A percentile compares a stretch with the other conserved stretches of the same genome.
phyloP scores from a whole-genome alignment of 805 yeast genomes.

The Kluyveromyces wickerhamii region DNA sequence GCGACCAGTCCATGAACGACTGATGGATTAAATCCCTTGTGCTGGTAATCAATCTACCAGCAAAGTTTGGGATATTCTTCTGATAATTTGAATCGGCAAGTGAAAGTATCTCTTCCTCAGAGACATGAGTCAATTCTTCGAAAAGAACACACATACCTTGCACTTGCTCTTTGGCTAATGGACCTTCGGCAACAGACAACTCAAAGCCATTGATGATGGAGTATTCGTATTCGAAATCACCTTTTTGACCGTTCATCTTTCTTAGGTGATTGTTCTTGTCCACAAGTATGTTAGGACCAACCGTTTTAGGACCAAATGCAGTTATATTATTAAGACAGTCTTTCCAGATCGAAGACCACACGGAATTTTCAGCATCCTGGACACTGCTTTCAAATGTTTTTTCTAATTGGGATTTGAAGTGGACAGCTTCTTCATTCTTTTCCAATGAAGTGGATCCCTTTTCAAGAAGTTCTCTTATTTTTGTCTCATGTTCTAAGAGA shows the following conservation, averaged over 20 bases:
- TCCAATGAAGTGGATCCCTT: conserved; percentile 17
- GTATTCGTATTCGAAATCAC: conserved; percentile 41
- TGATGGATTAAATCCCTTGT: conserved; percentile 67
- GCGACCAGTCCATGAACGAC: conserved; percentile 72
- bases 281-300: conserved; percentile 67
- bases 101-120: conserved; percentile 23
- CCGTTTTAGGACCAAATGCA: conserved; percentile 69
- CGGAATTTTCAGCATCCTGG: conserved; percentile 14
- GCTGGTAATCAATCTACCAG: conserved; percentile 68
- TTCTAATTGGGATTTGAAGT: conserved; percentile 30
- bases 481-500: conserved; percentile 39
- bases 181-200: conserved; percentile 76
- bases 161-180: conserved; percentile 77
- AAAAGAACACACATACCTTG: conserved; percentile 66
- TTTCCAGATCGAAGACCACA: conserved; percentile 23
- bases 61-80: conserved; percentile 36
- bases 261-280: conserved; percentile 18
- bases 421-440: conserved; percentile 17
- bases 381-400: conserved; percentile 24
- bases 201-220: conserved; percentile 78
- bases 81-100: conserved; percentile 20
- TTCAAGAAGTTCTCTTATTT: conserved; percentile 31
- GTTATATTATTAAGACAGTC: conserved; percentile 37
- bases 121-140: conserved; percentile 31
- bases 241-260: conserved; percentile 12